Evolutionary conservation across 768 basidiomycete species (phyloP).

Genomic region (Tylopilus plumbeoviolaceoides): DNA sequence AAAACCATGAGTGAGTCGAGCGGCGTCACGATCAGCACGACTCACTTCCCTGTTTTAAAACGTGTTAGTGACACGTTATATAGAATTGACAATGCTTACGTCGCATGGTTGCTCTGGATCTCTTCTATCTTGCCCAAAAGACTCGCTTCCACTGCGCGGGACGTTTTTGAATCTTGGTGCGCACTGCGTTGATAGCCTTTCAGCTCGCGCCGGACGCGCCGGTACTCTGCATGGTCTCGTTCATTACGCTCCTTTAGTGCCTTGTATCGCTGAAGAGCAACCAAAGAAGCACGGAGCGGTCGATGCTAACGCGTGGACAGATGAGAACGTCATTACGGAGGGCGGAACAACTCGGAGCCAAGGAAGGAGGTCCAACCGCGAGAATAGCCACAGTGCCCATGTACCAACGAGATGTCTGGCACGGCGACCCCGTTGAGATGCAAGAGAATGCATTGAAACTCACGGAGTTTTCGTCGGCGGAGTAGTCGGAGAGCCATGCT

Average conservation of each 20-base stretch:
- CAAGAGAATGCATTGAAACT: constrained; percentile 12
- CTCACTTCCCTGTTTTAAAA: constrained; percentile 27
- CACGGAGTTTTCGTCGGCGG: constrained; percentile 37
- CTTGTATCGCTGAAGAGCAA: constrained; percentile 38
- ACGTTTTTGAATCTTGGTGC: constrained; percentile 32
- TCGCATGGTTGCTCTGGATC: constrained; percentile 27
- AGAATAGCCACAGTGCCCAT: background rate
- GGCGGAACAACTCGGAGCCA: constrained; percentile 22
- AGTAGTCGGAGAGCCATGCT: constrained; percentile 44
- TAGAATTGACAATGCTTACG: constrained; percentile 20
- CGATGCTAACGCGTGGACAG: constrained; percentile 26
- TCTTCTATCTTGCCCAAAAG: constrained; percentile 31
- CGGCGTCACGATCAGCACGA: constrained; percentile 5
- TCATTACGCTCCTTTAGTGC: constrained; percentile 32
- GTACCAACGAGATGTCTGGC: background rate
- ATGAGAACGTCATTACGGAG: constrained; percentile 17
- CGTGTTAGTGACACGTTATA: constrained; percentile 14
- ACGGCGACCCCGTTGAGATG: background rate
- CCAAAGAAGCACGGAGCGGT: constrained; percentile 30
- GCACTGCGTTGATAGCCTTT: constrained; percentile 26
- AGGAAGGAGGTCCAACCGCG: constrained; percentile 3
- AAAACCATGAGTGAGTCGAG: constrained; percentile 22
- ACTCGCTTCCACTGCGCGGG: constrained; percentile 35
- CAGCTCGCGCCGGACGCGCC: constrained; percentile 31
- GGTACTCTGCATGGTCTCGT: constrained; percentile 31